A percentile compares a stretch with the other conserved stretches of the same genome.
Evolutionary conservation across 441 rosid species (phyloP).

Genomic region (Pelargonium myrrhifolium): DNA sequence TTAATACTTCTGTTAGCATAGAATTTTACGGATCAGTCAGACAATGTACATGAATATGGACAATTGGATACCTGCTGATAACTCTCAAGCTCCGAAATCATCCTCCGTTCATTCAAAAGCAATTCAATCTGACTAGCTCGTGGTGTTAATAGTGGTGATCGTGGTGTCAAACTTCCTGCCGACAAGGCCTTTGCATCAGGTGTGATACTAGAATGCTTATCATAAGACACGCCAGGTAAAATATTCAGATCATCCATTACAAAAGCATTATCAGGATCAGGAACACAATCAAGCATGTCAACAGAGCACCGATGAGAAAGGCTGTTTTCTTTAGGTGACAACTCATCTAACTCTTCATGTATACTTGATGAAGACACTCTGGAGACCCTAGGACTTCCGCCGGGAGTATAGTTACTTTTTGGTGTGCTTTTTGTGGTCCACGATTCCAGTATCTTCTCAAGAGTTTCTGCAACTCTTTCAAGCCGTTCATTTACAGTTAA

Average conservation of each 20-base stretch:
- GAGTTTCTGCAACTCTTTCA: slow-evolving; percentile 86
- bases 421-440: slow-evolving; percentile 67
- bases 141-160: slow-evolving; percentile 74
- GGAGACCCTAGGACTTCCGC: slow-evolving; percentile 37
- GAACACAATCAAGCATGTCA: slow-evolving; percentile 51
- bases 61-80: slow-evolving; percentile 57
- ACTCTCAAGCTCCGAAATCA: slow-evolving; percentile 78
- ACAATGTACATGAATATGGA: not conserved
- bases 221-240: slow-evolving; percentile 41
- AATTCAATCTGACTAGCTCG: slow-evolving; percentile 74
- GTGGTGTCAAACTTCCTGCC: slow-evolving; percentile 80
- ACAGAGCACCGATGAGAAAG: slow-evolving; percentile 44
- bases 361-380: slow-evolving; percentile 29
- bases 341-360: slow-evolving; percentile 42
- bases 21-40: too few species aligned
- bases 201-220: slow-evolving; percentile 26
- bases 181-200: slow-evolving; percentile 48
- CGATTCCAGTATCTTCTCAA: slow-evolving; percentile 70
- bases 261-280: slow-evolving; percentile 45
- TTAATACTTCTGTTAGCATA: too few species aligned
- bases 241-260: slow-evolving; percentile 42
- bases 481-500: slow-evolving; percentile 71
- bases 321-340: slow-evolving; percentile 30
- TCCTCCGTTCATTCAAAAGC: slow-evolving; percentile 59
- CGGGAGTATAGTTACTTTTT: slow-evolving; percentile 42